Percentiles rank a stretch among this genome's conserved stretches.
Evolutionary conservation across 805 yeast genomes (phyloP).

Genomic region (Myxozyma udenii): DNA sequence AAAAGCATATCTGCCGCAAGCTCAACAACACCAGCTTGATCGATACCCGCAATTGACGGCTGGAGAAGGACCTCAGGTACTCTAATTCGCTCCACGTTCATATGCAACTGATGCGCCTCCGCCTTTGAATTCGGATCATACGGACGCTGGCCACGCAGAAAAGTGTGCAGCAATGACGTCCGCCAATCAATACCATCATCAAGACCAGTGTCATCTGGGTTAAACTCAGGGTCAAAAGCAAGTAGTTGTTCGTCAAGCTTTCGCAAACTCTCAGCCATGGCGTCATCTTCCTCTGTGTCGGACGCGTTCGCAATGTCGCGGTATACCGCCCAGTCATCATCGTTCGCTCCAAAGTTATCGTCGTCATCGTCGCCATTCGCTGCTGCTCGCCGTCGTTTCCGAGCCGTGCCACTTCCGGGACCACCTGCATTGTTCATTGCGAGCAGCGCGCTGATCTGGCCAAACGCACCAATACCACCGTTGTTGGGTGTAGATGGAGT

Average conservation of each 20-base stretch:
- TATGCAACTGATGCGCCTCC: slow-evolving; percentile 84
- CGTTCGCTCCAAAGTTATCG: slow-evolving; percentile 92
- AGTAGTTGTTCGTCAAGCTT: slow-evolving; percentile 69
- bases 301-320: slow-evolving; percentile 73
- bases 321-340: slow-evolving; percentile 92
- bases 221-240: slow-evolving; percentile 80
- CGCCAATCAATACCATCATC: slow-evolving; percentile 85
- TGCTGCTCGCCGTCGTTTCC: slow-evolving; percentile 18
- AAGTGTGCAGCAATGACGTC: slow-evolving; percentile 72
- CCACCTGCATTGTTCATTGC: background rate
- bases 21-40: slow-evolving; percentile 91
- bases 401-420: slow-evolving; percentile 16
- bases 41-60: slow-evolving; percentile 91
- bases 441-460: background rate
- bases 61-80: slow-evolving; percentile 91
- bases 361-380: slow-evolving; percentile 77
- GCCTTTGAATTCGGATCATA: slow-evolving; percentile 78
- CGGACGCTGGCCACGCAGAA: slow-evolving; percentile 78
- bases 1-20: slow-evolving; percentile 63
- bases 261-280: slow-evolving; percentile 38
- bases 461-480: background rate
- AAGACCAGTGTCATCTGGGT: slow-evolving; percentile 58
- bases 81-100: slow-evolving; percentile 85
- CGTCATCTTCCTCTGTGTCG: slow-evolving; percentile 73
- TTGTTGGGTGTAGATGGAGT: background rate